Base-by-base conservation (phyloP, 257 asterid species). In the Euphrasia confusa region DNA sequence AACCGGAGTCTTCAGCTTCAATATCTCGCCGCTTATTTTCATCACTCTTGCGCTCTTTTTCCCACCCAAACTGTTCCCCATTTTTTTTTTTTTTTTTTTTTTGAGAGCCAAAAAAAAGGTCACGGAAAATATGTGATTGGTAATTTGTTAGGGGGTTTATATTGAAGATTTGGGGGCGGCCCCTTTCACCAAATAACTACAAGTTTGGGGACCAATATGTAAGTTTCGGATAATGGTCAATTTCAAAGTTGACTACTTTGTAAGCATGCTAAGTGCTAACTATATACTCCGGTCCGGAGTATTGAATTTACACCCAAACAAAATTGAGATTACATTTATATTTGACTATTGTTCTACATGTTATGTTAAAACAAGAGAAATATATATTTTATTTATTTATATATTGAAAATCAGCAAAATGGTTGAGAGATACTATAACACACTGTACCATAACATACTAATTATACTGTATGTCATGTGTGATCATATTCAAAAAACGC, bases 1-100 rank as follows among this genome's bases (percentile, higher is more conserved):
- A 8, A 82, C 18, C 0, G 96, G 97, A 0, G 87, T 76, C 74
- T 64, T 87, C 57, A 83, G 57, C 45, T 87, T 90, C 74, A 87
- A 69, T 0, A 82, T 83, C 69, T 90, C 84, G 0, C 97, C 97
- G 11, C 79, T 79, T 49, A 90, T 80, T 66, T 87, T 90, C 97
- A 90, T 90, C 27, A 90, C 89, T 47, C 83, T 87, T 8, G 87
- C 71, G 6, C 79, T 74, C 73, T 50, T 84, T 63, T 72, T 87
- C 8, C 84, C 84, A 18, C 94, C 93, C 10, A 87, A 80, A 70
- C 79, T 84, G 57, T 89, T 89, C 39, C 97, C 97, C 97, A 89
- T 84, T 64, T 12, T 4, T 30, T 28, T 30, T 57, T 33, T 13
- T 44, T 50, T 33, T 58, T 37, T 4, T 0, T 13, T 32, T 54